Base-by-base conservation (phyloP, 2,329 filamentous ascomycete species). In the Paracoccidioides brasiliensis region DNA sequence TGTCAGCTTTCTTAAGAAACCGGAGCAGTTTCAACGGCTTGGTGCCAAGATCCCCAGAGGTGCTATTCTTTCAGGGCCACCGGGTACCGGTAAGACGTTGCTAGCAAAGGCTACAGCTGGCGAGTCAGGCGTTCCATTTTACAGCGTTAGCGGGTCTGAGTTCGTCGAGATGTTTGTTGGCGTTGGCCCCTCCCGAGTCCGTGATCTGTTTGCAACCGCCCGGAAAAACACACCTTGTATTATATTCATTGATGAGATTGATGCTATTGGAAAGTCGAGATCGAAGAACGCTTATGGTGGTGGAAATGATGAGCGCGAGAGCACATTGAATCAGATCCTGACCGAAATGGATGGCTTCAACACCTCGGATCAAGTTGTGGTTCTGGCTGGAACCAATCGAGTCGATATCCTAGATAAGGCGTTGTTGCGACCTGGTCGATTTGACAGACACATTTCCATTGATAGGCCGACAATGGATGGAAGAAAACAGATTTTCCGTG, bases 311-410 rank as follows among this genome's bases (percentile, higher is more conserved):
- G 93, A 98, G 75, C 86, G 93, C 59, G 93, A 98, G 74, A 88
- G 88, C 50, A 98, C 93, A 0, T 83, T 98, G 33, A 98, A 98
- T 73, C 93, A 98, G 74, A 97, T 98, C 59, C 77, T 98, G 54
- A 98, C 93, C 0, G 93, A 98, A 71, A 98, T 98, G 93, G 93
- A 98, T 69, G 93, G 91, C 57, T 97, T 97, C 82, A 96, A 96
- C 73, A 97, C 91, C 6, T 82, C 85, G 2, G 91, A 97, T 66
- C 91, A 97, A 74, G 88, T 98, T 44, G 91, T 98, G 54, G 93
- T 98, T 37, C 80, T 98, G 59, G 93, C 93, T 51, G 93, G 93
- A 75, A 98, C 93, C 55, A 98, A 98, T 75, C 81, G 93, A 73
- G 86, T 90, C 9, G 93, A 98, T 70, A 83, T 97, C 50, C 80